phyloP scores from a whole-genome alignment of 2,329 filamentous ascomycete genomes.

The Diatrype stigma region DNA sequence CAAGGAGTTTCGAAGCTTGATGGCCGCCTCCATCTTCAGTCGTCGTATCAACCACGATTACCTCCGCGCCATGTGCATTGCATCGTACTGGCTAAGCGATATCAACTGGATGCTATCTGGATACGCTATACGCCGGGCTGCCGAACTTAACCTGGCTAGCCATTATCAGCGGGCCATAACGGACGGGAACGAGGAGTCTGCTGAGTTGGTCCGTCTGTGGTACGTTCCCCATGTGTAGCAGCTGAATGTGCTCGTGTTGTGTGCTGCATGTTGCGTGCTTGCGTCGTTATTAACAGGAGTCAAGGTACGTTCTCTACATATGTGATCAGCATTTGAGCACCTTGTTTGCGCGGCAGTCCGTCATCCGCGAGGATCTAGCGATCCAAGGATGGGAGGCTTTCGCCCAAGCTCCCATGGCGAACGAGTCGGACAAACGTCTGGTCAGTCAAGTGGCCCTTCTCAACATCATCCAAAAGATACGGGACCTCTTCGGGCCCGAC shows the following conservation, averaged over 20 bases:
- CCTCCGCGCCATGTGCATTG: slow-evolving; percentile 55
- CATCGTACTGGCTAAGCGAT: slow-evolving; percentile 60
- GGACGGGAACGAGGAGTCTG: slow-evolving; percentile 37
- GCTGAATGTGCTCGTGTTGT: too few relatives aligned
- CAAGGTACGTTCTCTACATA: slow-evolving; percentile 36
- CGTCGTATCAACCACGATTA: slow-evolving; percentile 40
- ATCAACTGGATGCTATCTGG: slow-evolving; percentile 60
- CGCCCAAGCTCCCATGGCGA: slow-evolving; percentile 46
- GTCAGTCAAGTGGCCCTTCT: slow-evolving; percentile 56
- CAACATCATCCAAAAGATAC: slow-evolving; percentile 51
- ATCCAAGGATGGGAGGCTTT: slow-evolving; percentile 56
- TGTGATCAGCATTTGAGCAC: slow-evolving; percentile 57
- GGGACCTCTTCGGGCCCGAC: slow-evolving; percentile 53
- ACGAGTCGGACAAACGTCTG: slow-evolving; percentile 51
- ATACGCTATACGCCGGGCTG: slow-evolving; percentile 45
- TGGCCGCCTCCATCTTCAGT: slow-evolving; percentile 29
- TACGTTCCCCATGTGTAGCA: slow-evolving; percentile 58
- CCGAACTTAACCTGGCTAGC: slow-evolving; percentile 41
- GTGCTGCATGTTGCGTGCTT: slow-evolving; percentile 52
- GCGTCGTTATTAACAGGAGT: neutral
- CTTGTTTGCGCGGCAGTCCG: slow-evolving; percentile 54
- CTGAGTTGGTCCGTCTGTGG: slow-evolving; percentile 56
- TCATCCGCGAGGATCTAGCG: slow-evolving; percentile 53
- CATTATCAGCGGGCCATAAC: slow-evolving; percentile 37
- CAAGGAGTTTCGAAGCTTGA: slow-evolving; percentile 14